Conservation (phyloP, 1,139 yeast genomes). For the Pichia kudriavzevii region DNA sequence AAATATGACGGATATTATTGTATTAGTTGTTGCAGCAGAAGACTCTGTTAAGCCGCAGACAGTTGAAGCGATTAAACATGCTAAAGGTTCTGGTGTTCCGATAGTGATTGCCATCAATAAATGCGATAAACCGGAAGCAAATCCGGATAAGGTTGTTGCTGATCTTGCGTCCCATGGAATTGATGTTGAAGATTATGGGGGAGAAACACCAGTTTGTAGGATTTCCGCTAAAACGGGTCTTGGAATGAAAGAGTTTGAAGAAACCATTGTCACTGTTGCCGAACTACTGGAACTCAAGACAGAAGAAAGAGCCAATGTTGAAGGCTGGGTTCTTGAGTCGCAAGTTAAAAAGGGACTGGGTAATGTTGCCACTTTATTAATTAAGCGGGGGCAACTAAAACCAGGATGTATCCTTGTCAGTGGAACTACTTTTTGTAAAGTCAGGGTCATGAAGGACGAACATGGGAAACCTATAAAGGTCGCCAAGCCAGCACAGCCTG, state of each 20-base stretch:
- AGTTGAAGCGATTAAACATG: constrained; percentile 89
- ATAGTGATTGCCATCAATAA: constrained; percentile 89
- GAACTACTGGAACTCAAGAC: constrained; percentile 78
- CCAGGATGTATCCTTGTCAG: constrained; percentile 71
- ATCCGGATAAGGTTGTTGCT: constrained; percentile 63
- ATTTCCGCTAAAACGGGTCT: constrained; percentile 78
- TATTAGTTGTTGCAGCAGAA: constrained; percentile 95
- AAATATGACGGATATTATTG: constrained; percentile 82
- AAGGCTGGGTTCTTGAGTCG: constrained; percentile 90
- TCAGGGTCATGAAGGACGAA: constrained; percentile 76
- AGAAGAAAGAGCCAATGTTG: constrained; percentile 44
- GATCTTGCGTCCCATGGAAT: constrained; percentile 75
- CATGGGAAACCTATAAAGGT: constrained; percentile 51
- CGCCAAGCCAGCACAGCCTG: constrained; percentile 89
- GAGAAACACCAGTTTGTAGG: constrained; percentile 84
- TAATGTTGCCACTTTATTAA: constrained; percentile 74
- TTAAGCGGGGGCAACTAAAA: constrained; percentile 69
- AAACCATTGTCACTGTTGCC: constrained; percentile 76
- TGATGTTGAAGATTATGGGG: constrained; percentile 89
- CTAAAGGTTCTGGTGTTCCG: constrained; percentile 76
- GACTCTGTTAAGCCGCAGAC: constrained; percentile 99
- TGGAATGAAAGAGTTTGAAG: constrained; percentile 84
- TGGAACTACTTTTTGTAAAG: constrained; percentile 81
- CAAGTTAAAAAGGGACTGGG: constrained; percentile 81
- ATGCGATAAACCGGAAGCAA: constrained; percentile 74